These are phyloP conservation scores for Aspergillus fijiensis DNA, from an alignment of 2,329 filamentous ascomycete species.

Conservation along the genomic window DNA sequence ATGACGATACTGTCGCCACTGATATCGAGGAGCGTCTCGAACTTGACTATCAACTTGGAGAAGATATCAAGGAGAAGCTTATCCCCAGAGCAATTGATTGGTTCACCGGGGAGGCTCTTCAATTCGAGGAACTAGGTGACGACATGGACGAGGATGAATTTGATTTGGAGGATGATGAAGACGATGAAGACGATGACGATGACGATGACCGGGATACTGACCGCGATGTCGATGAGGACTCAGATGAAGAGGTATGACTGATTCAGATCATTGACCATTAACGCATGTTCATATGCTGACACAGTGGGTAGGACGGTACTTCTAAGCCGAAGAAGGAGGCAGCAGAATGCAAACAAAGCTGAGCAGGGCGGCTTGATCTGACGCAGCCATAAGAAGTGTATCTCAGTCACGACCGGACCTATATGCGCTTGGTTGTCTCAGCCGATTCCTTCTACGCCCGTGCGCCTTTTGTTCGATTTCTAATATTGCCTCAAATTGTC, in stretches of 20 bases:
- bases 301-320: conserved; percentile 67
- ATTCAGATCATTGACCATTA: background rate
- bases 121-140: conserved; percentile 90
- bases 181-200: conserved; percentile 83
- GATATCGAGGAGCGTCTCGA: conserved; percentile 98
- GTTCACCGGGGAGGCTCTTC: conserved; percentile 97
- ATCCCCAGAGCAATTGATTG: conserved; percentile 98
- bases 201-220: conserved; percentile 77
- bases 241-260: conserved; percentile 51
- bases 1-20: conserved; percentile 67
- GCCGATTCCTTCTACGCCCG: background rate
- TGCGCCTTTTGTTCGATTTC: background rate
- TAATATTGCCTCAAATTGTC: conserved; percentile 20
- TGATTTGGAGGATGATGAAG: conserved; percentile 84
- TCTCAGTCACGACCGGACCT: background rate
- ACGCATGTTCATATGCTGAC: conserved; percentile 3
- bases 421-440: background rate
- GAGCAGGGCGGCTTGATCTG: conserved; percentile 35
- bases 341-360: conserved; percentile 95
- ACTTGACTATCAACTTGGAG: conserved; percentile 96
- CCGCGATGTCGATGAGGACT: conserved; percentile 62
- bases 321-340: conserved; percentile 92
- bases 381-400: background rate
- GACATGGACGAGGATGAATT: conserved; percentile 80
- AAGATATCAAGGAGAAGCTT: conserved; percentile 99